phyloP scores from a whole-genome alignment of 2,329 filamentous ascomycete genomes.

The Paracamarosporium sp. region DNA sequence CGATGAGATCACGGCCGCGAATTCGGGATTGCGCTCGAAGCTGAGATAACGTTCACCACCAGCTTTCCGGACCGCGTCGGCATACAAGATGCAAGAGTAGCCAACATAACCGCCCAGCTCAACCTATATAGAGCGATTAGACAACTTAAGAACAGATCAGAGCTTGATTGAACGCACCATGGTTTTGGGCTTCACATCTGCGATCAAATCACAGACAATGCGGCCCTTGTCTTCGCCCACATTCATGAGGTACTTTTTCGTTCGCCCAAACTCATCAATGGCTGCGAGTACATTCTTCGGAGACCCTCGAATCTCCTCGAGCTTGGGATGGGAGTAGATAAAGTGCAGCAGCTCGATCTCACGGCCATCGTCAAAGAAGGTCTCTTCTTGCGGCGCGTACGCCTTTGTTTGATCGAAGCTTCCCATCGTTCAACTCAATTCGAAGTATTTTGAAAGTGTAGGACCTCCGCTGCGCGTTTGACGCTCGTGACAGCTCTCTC shows the following conservation, averaged over 20 bases:
- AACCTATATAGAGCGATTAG: slow-evolving; percentile 52
- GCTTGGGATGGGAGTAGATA: slow-evolving; percentile 66
- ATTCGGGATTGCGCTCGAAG: slow-evolving; percentile 76
- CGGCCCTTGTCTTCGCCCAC: slow-evolving; percentile 77
- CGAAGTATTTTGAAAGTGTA: neutral
- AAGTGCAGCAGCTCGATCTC: slow-evolving; percentile 77
- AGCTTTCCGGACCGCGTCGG: slow-evolving; percentile 66
- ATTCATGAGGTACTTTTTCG: slow-evolving; percentile 79
- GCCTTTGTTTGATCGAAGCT: slow-evolving; percentile 52
- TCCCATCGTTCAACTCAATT: slow-evolving; percentile 24
- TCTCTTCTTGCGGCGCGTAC: slow-evolving; percentile 55
- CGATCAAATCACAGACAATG: slow-evolving; percentile 73
- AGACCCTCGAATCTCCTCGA: slow-evolving; percentile 69
- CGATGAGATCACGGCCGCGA: slow-evolving; percentile 71
- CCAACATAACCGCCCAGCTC: slow-evolving; percentile 84
- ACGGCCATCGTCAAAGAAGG: slow-evolving; percentile 70
- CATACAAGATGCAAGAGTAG: slow-evolving; percentile 81
- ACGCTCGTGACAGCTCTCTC: slow-evolving; percentile 4
- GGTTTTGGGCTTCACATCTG: slow-evolving; percentile 67
- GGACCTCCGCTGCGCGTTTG: slow-evolving; percentile 5
- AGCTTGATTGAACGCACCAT: slow-evolving; percentile 58
- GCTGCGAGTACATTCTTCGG: slow-evolving; percentile 69
- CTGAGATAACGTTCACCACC: slow-evolving; percentile 73
- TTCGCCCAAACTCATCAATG: slow-evolving; percentile 73
- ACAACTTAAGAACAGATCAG: neutral